phyloP scores from a whole-genome alignment of 2,329 filamentous ascomycete species.

The Aspergillus sp. region DNA sequence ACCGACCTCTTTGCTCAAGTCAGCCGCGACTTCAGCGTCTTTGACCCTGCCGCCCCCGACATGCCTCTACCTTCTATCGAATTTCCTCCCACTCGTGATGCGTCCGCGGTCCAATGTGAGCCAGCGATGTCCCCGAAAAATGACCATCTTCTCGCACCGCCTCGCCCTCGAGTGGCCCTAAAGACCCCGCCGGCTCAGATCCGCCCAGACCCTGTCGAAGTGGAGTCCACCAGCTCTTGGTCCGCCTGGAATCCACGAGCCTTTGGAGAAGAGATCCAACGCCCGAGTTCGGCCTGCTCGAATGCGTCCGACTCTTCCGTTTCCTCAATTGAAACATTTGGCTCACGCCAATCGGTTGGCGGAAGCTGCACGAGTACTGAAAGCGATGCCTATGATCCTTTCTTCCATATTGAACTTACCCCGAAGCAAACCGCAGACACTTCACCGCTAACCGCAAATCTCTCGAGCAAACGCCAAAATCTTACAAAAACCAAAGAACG shows the following conservation, averaged over 20 bases:
- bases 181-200: conserved; percentile 49
- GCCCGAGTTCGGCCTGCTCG: conserved; percentile 59
- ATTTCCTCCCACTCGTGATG: conserved; percentile 30
- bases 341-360: conserved; percentile 57
- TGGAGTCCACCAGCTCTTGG: conserved; percentile 29
- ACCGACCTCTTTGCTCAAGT: conserved; percentile 36
- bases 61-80: conserved; percentile 46
- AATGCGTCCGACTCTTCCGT: conserved; percentile 62
- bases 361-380: conserved; percentile 63
- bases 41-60: conserved; percentile 34
- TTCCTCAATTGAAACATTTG: conserved; percentile 58
- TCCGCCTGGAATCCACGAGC: conserved; percentile 31
- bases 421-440: conserved; percentile 40
- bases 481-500: conserved; percentile 29
- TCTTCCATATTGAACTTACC: conserved; percentile 45
- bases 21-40: conserved; percentile 35
- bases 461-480: conserved; percentile 25
- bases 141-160: conserved; percentile 41
- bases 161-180: conserved; percentile 37
- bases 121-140: conserved; percentile 27
- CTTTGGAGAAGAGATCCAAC: conserved; percentile 47
- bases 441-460: conserved; percentile 34
- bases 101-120: conserved; percentile 25
- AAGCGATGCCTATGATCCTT: conserved; percentile 58
- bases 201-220: conserved; percentile 35